Evolutionary conservation across 106 monocot species (phyloP).

Genomic region (Dendrobium officinale): DNA sequence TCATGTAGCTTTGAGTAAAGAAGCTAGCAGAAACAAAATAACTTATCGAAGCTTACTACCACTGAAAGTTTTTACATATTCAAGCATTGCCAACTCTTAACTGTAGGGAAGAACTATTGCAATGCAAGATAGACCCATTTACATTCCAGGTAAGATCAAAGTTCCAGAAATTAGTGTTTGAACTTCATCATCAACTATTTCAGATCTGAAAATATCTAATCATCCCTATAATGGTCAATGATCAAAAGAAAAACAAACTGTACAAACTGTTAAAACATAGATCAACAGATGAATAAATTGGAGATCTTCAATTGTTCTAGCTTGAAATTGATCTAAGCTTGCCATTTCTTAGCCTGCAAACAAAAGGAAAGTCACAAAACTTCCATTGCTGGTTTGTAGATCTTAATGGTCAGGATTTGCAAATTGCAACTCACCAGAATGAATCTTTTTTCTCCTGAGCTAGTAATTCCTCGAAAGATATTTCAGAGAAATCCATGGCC

Average conservation of each 20-base stretch:
- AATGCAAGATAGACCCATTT: background rate
- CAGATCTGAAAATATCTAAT: background rate
- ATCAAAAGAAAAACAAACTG: background rate
- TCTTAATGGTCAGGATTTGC: background rate
- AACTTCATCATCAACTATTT: background rate
- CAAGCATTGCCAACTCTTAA: too few relatives aligned
- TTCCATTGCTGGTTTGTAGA: too few relatives aligned
- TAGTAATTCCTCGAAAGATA: constrained; percentile 73
- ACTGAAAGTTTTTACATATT: too few relatives aligned
- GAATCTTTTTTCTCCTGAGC: constrained; percentile 85
- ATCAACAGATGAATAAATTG: too few relatives aligned
- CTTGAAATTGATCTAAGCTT: constrained; percentile 38
- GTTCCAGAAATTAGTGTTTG: background rate
- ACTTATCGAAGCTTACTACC: too few relatives aligned
- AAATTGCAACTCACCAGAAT: constrained; percentile 39
- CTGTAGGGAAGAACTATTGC: background rate
- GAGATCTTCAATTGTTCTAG: constrained; percentile 1
- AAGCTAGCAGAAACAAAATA: too few relatives aligned
- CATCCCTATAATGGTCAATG: background rate
- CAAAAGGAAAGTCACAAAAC: background rate
- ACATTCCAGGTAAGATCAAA: background rate
- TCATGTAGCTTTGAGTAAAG: too few relatives aligned
- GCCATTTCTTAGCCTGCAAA: constrained; percentile 46
- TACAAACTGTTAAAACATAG: too few relatives aligned
- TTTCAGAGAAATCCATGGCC: constrained; percentile 32